Conservation (phyloP, 371 early-diverging fungal genomes). For the Mycotypha africana region DNA sequence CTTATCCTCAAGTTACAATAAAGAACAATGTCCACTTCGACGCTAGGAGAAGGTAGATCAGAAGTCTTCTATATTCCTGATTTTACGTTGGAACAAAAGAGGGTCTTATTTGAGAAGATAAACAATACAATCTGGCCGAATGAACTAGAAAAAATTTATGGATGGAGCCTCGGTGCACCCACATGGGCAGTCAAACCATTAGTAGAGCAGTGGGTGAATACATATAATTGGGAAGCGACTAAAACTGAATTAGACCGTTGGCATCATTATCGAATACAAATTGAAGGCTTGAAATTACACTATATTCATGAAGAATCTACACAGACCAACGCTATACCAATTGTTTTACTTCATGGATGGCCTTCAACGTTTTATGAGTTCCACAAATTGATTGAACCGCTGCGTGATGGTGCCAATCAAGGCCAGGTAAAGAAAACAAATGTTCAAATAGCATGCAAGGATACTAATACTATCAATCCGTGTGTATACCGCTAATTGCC, state of each 20-base stretch:
- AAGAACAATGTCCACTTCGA: too few species aligned
- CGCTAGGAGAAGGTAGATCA: neutral
- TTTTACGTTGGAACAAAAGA: neutral
- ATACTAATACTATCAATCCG: too few species aligned
- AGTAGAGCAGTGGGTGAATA: constrained; percentile 33
- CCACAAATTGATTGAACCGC: constrained; percentile 44
- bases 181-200: constrained; percentile 38
- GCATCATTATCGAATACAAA: constrained; percentile 45
- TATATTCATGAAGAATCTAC: constrained; percentile 55
- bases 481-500: too few species aligned
- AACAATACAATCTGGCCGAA: constrained; percentile 4
- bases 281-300: constrained; percentile 48
- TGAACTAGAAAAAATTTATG: too few species aligned
- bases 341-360: constrained; percentile 67
- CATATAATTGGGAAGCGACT: constrained; percentile 39
- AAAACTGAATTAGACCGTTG: constrained; percentile 34
- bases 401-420: constrained; percentile 21
- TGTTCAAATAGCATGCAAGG: too few species aligned
- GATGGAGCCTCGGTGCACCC: constrained; percentile 47
- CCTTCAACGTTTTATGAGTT: constrained; percentile 63
- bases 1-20: too few species aligned
- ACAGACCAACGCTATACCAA: constrained; percentile 43
- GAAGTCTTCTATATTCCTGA: neutral
- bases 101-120: neutral
- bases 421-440: constrained; percentile 11